Conservation (phyloP, 2,329 filamentous ascomycete species). For the Fusarium ambrosium region DNA sequence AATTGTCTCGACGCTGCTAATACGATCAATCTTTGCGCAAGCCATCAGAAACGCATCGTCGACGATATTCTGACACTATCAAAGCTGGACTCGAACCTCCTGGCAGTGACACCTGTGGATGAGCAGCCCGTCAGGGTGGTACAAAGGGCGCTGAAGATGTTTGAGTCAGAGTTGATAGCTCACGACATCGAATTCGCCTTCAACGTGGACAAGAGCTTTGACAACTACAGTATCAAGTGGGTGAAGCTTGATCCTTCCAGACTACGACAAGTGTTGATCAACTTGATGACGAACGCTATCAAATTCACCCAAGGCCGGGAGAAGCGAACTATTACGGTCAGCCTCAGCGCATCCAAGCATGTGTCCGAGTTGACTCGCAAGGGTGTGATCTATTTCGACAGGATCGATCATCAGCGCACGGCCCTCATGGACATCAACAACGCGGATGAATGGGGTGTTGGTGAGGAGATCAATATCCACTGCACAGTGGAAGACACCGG, state of each 20-base stretch:
- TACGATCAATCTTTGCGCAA: conserved; percentile 84
- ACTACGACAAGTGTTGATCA: conserved; percentile 81
- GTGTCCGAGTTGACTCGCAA: conserved; percentile 57
- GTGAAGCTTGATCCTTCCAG: conserved; percentile 82
- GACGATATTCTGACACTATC: conserved; percentile 76
- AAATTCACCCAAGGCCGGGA: conserved; percentile 75
- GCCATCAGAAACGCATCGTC: conserved; percentile 81
- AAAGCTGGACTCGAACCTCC: conserved; percentile 78
- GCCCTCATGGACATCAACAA: conserved; percentile 60
- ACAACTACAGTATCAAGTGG: conserved; percentile 75
- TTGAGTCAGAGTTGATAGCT: conserved; percentile 79
- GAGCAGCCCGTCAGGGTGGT: conserved; percentile 78
- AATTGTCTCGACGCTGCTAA: conserved; percentile 80
- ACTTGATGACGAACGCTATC: conserved; percentile 78
- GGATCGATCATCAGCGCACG: conserved; percentile 55
- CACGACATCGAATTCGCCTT: conserved; percentile 81
- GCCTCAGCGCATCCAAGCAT: conserved; percentile 72
- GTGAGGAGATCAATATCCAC: conserved; percentile 78
- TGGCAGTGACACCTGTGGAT: conserved; percentile 78
- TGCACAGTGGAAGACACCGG: conserved; percentile 81
- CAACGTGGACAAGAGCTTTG: conserved; percentile 76
- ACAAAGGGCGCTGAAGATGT: conserved; percentile 80
- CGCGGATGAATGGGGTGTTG: conserved; percentile 76
- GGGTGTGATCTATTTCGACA: conserved; percentile 63
- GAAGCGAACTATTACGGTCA: conserved; percentile 71